Evolutionary conservation across 768 basidiomycete species (phyloP), one percentile per base, ranked within the genome.

Genomic region (Hysterangium stoloniferum): DNA sequence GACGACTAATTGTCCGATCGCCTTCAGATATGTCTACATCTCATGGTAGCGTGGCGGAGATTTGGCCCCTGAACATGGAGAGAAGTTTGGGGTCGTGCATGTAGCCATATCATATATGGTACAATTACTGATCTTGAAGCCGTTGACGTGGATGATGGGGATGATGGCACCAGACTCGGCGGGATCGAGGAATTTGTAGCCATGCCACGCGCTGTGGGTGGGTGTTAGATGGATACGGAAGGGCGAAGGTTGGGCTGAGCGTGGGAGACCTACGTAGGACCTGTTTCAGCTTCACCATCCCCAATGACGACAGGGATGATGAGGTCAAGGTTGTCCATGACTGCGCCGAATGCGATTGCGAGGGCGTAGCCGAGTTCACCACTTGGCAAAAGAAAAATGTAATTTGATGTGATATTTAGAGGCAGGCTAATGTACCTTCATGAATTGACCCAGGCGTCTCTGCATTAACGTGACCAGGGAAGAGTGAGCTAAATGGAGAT

Each of bases 361-460:
- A 93, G 78, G 3, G 89, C 89, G 57, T 94, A 95, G 6, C 92
- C 91, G 12, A 94, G 76, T 64, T 94, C 92, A 25, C 84, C 85
- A 19, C 49, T 40, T 54, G 28, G 19, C n/a, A n/a, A 31, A 31
- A 31, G 9, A 19, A 25, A 6, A 35, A 24, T 32, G 29, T 29
- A 27, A 38, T 29, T 6, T 4, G 29, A 15, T 51, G n/a, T 24
- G 12, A n/a, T 15, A 2, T 5, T 20, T 8, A 6, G 31, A 41
- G 22, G n/a, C n/a, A n/a, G n/a, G n/a, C n/a, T 29, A 5, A 31
- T 4, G 8, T 31, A 48, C 92, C 92, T 67, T 96, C 92, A 58
- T 96, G 92, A 55, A 96, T 94, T 3, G 79, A 74, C 4, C 92
- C 92, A 17, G 91, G 92, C 1, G 88, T 91, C 64, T 88, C 79